Evolutionary conservation across 2,329 filamentous ascomycete species (phyloP), one percentile per base, ranked within the genome.

Genomic region (Fusarium pininemorale): DNA sequence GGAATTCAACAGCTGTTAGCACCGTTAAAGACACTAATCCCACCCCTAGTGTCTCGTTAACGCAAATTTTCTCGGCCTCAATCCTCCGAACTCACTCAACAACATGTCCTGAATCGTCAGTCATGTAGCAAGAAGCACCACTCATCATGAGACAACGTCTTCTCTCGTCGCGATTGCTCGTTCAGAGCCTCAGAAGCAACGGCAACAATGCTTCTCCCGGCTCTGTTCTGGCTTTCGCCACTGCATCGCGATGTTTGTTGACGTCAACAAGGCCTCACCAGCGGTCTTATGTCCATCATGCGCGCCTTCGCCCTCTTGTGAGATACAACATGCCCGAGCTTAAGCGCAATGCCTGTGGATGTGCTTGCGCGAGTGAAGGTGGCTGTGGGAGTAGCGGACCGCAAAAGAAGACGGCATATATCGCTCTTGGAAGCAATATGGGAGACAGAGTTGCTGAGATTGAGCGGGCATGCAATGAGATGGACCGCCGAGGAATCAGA

Each of bases 351-450:
- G 78, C 80, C 60, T 85, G 84, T 35, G 81, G 79, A 35, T 84
- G 82, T 61, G 71, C 77, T n/a, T 80, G 79, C 66, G 81, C 79
- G 24, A 79, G 79, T 48, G 78, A 77, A 32, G 50, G 77, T 74
- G 74, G 74, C 61, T 79, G 79, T 48, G 77, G 77, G 42, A 70
- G 59, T 28, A 69, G 76, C 75, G 75, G 73, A 54, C 79, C 80
- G 62, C 77, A 79, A 50, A 81, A 72, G 75, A 84, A 82, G 74
- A 87, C 83, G 50, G 94, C 93, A 1, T 97, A 94, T 81, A 90
- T 99, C 77, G 96, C 96, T 13, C 86, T 99, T 12, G 96, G 96
- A 2, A 98, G 95, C 84, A 99, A 99, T 82, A 83, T 98, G 58
- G 96, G 95, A 9, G 92, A 98, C 80, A 91, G 95, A 47, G 88